Base-by-base conservation (phyloP, 768 basidiomycete genomes). In the Lactarius evosmus region DNA sequence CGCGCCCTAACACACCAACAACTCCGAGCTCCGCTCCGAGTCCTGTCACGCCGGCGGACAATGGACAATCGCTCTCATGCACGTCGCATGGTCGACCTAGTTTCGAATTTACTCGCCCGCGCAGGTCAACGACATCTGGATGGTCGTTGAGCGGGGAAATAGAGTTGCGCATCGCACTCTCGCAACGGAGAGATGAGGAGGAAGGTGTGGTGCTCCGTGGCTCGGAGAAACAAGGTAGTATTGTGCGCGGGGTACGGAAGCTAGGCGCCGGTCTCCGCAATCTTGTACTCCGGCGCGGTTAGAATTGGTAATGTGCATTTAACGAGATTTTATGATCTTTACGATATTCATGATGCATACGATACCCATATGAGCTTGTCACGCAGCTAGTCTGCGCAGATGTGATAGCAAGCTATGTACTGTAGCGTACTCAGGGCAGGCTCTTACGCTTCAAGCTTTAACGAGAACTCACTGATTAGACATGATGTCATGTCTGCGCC, bases 61-160 rank as follows among this genome's bases (percentile, higher is more conserved):
- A 7, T 7, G 34, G 56, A n/a, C 40, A 50, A 38, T 30, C 32
- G 29, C 33, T 27, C 2, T 56, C 62, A 25, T 54, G 41, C 17
- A 41, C 62, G 7, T 46, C 63, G 27, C 63, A 46, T 30, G 59
- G 58, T 19, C 58, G 63, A n/a, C 65, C 67, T 4, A 61, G 60
- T 61, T 60, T 60, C 36, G 63, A 59, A 36, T 61, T 67, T 40
- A 41, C 52, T 50, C 65, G 67, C 22, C 65, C 57, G 22, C 65
- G 56, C 19, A 66, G 65, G 9, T 67, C 57, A 27, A 61, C 40
- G 32, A 57, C 55, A 3, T 62, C 65, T 56, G 67, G 67, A 17
- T 61, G 67, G 60, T 67, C 67, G 30, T 41, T 67, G 56, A 67
- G 67, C 27, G 67, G 67, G 32, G 67, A 67, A 56, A 66, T 67